Conservation (phyloP, 2,329 filamentous ascomycete genomes). For the Aspergillus luchuensis region DNA sequence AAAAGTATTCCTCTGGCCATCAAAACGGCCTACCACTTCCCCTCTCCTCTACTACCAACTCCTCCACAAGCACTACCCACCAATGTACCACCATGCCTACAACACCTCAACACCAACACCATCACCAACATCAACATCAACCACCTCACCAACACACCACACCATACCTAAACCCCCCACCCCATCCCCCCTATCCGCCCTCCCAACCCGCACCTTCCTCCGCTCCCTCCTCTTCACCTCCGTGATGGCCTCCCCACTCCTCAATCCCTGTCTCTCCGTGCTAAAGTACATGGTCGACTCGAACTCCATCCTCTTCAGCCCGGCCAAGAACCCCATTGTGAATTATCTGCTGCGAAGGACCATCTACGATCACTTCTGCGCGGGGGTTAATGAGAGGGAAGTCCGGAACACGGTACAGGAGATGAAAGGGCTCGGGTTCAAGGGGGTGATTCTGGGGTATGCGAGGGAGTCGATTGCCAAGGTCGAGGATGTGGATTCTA, state of each 20-base stretch:
- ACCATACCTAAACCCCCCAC: not conserved
- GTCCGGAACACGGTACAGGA: constrained; percentile 40
- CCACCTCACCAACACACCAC: constrained; percentile 7
- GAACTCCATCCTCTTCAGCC: constrained; percentile 41
- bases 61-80: not conserved
- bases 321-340: constrained; percentile 44
- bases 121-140: constrained; percentile 1
- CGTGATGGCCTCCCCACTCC: constrained; percentile 21
- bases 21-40: not conserved
- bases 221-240: constrained; percentile 22
- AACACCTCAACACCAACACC: not conserved
- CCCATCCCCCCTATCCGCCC: constrained; percentile 38
- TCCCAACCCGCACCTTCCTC: constrained; percentile 20
- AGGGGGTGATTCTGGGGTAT: constrained; percentile 53
- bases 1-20: constrained; percentile 2
- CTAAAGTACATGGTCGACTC: constrained; percentile 41
- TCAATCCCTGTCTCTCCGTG: constrained; percentile 23
- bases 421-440: constrained; percentile 48
- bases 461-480: constrained; percentile 46
- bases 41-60: constrained; percentile 1
- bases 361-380: constrained; percentile 55
- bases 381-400: constrained; percentile 45
- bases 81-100: not conserved
- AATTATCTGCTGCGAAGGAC: constrained; percentile 38
- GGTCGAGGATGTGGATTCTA: constrained; percentile 15